A percentile compares a stretch with the other conserved stretches of the same genome.
Conservation (phyloP, 495 filamentous ascomycete genomes). For the Geopyxis carbonaria region DNA sequence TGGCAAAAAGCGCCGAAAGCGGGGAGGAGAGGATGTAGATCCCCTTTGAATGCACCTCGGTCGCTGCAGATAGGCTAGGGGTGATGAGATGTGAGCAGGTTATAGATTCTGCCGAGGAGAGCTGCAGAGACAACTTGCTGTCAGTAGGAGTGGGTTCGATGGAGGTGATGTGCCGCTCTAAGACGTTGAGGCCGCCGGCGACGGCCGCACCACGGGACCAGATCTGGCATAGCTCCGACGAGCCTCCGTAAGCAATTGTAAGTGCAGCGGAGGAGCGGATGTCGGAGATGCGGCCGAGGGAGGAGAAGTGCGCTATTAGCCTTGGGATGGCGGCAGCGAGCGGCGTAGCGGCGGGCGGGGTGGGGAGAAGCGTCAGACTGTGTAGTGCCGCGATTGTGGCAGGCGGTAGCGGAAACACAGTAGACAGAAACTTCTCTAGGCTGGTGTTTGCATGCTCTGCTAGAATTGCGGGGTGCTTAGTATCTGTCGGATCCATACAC, state of each 20-base stretch:
- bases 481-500: constrained; percentile 9
- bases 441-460: constrained; percentile 4
- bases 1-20: constrained; percentile 9
- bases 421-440: constrained; percentile 37
- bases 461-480: constrained; percentile 5
- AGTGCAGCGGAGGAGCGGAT: constrained; percentile 19
- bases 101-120: constrained; percentile 14
- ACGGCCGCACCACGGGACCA: constrained; percentile 84
- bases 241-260: constrained; percentile 54
- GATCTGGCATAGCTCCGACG: constrained; percentile 82
- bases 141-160: not conserved
- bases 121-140: not conserved
- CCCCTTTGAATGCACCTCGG: constrained; percentile 3
- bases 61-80: not conserved
- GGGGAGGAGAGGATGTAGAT: constrained; percentile 4
- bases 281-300: constrained; percentile 43
- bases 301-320: constrained; percentile 66
- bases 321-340: constrained; percentile 48
- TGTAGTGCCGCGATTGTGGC: constrained; percentile 54
- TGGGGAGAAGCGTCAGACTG: constrained; percentile 60
- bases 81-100: constrained; percentile 5
- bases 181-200: constrained; percentile 78
- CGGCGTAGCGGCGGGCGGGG: constrained; percentile 36
- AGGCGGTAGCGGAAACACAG: constrained; percentile 55
- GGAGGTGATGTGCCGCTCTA: constrained; percentile 44